Conservation (phyloP, 2,329 filamentous ascomycete species). For the Metarhizium humberi region DNA sequence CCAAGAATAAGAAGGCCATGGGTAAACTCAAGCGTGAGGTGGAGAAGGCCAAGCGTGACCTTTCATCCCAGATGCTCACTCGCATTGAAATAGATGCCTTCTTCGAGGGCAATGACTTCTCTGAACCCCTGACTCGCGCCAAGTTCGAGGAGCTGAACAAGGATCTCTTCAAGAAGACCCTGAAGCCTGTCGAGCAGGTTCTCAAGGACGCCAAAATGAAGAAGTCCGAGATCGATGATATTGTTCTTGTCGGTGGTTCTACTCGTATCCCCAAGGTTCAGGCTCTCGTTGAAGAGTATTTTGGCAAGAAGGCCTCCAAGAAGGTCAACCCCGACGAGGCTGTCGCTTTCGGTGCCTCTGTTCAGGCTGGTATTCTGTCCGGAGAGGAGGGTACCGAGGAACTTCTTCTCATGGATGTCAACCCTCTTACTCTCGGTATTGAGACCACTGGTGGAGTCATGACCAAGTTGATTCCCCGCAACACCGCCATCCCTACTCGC, state of each 20-base stretch:
- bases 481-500: conserved; percentile 89
- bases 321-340: conserved; percentile 99
- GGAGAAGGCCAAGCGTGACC: conserved; percentile 98
- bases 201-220: conserved; percentile 96
- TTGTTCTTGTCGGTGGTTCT: conserved; percentile 95
- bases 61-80: conserved; percentile 88
- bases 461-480: conserved; percentile 92
- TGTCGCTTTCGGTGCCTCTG: conserved; percentile 93
- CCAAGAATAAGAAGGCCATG: conserved; percentile 95
- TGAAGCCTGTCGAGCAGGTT: conserved; percentile 98
- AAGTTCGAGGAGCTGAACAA: conserved; percentile 99
- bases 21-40: conserved; percentile 99
- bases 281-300: conserved; percentile 90
- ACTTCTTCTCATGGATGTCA: conserved; percentile 93
- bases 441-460: conserved; percentile 97
- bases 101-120: conserved; percentile 95
- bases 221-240: conserved; percentile 91
- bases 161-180: conserved; percentile 97
- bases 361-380: conserved; percentile 91
- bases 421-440: conserved; percentile 91
- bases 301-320: conserved; percentile 95
- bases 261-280: conserved; percentile 99
- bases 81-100: conserved; percentile 96
- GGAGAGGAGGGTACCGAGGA: conserved; percentile 75
- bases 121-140: conserved; percentile 93